Conservation (phyloP, 257 asterid genomes). For the Apocynum venetum region DNA sequence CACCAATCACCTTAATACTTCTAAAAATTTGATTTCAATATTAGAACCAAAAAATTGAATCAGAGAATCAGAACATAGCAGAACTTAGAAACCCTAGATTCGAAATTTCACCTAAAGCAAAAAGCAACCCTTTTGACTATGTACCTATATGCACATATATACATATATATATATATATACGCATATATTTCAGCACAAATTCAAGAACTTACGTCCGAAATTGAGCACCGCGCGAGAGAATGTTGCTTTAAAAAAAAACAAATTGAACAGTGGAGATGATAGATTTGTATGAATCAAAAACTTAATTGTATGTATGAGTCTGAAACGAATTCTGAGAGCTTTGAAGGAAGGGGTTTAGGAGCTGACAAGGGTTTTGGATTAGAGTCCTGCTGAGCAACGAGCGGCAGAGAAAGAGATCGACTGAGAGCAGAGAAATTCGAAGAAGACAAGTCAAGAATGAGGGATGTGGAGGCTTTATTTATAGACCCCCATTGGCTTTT, state of each 20-base stretch:
- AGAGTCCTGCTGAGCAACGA: background rate
- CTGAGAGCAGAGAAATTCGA: constrained; percentile 1
- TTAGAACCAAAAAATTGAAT: background rate
- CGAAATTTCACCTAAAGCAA: background rate
- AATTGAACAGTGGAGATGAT: background rate
- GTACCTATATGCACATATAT: background rate
- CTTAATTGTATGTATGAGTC: background rate
- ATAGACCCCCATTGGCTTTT: constrained; percentile 11
- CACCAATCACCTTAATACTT: background rate
- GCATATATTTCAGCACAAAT: background rate
- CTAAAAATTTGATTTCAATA: background rate
- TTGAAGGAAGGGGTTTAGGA: background rate
- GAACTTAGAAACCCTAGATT: constrained; percentile 21
- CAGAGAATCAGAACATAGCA: background rate
- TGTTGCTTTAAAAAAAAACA: background rate
- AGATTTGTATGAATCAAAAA: background rate
- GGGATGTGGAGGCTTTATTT: constrained; percentile 9
- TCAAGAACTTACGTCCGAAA: constrained; percentile 22
- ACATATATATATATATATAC: too few relatives aligned
- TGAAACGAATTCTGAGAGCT: constrained; percentile 6
- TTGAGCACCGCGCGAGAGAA: background rate
- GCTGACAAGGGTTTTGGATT: constrained; percentile 11
- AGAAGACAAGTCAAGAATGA: constrained; percentile 3
- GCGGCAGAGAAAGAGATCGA: constrained; percentile 10
- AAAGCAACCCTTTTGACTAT: constrained; percentile 4